Base-by-base conservation (phyloP, 176 grass and related monocot genomes). In the Aegilops bicornis region DNA sequence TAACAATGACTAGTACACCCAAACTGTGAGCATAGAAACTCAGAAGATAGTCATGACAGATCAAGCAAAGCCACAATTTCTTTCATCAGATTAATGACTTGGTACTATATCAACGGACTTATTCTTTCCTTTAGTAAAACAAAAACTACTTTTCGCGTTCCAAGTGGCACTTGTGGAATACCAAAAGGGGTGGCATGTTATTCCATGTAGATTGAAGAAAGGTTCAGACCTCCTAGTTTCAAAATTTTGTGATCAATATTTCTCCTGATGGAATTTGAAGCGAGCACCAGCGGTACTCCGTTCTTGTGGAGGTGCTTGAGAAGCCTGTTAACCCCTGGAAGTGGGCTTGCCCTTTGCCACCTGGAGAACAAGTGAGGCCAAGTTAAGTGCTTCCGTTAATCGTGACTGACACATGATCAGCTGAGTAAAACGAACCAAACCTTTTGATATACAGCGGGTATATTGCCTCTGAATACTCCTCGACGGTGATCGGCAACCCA, bases 251-350 rank as follows among this genome's bases (percentile, higher is more conserved):
- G 85, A 62, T 95, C 87, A 10, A 98, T 75, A 82, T 98, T 87
- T 77, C 86, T 89, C 86, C 89, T 98, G 43, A 90, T 33, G 14
- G 95, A 98, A 82, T 98, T 98, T 12, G 95, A 98, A 90, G 95
- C 95, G 84, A 98, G 72, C 45, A 86, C 95, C 42, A 98, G 48
- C 2, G 93, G 95, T 31, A 95, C 64, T 9, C 93, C 89, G 20
- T 98, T 90, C 66, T 90, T 84, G 69, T 85, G 63, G 73, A 98
- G 93, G 82, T 98, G 95, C 58, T 83, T 75, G 36, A 98, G 84
- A 85, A 98, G 95, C 32, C 95, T 82, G 73, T 86, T 74, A 76
- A 89, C 93, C 79, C 95, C 93, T n/a, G 93, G 93, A 80, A 98
- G 82, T 10, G 86, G 75, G 63, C 92, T 89, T 30, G 93, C 88